Conservation (phyloP, 805 yeast species). For the Candida tallmaniae region DNA sequence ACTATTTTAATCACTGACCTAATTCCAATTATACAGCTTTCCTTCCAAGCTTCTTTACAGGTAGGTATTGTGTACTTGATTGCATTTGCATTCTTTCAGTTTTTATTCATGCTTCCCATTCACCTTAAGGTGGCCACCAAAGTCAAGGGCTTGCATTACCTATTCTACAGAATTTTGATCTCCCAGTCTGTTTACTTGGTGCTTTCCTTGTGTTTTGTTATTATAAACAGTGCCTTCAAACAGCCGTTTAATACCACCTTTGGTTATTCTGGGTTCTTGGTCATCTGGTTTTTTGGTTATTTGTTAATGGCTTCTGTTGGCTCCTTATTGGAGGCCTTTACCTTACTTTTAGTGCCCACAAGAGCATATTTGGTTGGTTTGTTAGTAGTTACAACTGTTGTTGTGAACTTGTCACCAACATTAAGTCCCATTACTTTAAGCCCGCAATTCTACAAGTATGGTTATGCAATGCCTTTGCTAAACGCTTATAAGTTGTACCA, state of each 20-base stretch:
- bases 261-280: constrained; percentile 30
- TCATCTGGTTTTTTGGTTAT: constrained; percentile 27
- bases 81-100: constrained; percentile 31
- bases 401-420: constrained; percentile 27
- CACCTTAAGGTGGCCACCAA: constrained; percentile 24
- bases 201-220: constrained; percentile 23
- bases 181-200: constrained; percentile 26
- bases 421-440: constrained; percentile 23
- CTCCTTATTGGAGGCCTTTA: constrained; percentile 23
- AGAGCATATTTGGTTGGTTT: constrained; percentile 28
- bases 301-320: constrained; percentile 30
- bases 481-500: constrained; percentile 27
- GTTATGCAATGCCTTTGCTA: constrained; percentile 25
- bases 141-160: constrained; percentile 22
- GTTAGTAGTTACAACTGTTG: constrained; percentile 22
- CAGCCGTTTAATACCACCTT: constrained; percentile 18
- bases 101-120: constrained; percentile 21
- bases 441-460: constrained; percentile 25
- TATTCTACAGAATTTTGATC: constrained; percentile 19
- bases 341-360: constrained; percentile 16
- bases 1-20: constrained; percentile 19
- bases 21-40: constrained; percentile 20
- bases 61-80: constrained; percentile 30
- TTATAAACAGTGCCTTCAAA: constrained; percentile 26
- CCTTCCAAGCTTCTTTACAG: constrained; percentile 28